Base-by-base conservation (phyloP, 108 stramenopile genomes). In the Asterionellopsis glacialis region DNA sequence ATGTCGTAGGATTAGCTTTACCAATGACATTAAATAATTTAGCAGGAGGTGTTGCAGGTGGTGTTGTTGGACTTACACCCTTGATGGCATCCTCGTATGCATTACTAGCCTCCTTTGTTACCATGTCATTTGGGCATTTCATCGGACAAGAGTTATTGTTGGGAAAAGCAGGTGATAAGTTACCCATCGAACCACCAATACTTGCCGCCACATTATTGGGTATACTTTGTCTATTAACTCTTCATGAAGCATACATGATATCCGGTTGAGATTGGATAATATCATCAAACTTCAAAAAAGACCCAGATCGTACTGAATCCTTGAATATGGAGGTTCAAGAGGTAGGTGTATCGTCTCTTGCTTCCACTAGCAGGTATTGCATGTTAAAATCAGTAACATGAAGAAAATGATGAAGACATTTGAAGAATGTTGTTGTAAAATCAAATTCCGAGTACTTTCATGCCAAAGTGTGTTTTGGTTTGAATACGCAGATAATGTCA, bases 11-110 rank as follows among this genome's bases (percentile, higher is more conserved):
- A 33, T 33, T 76, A 14, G 71, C 80, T 9, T 28, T 76, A 14
- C 80, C 80, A 18, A 81, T 81, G 80, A 81, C 75, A 22, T 61
- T 81, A 33, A 81, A 81, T 51, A 81, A 81, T 63, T 50, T 81
- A 12, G 75, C 72, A 13, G 80, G 80, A 9, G 80, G 80, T 13
- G 72, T 76, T 12, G 75, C 80, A 26, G 75, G 77, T 15, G 77
- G 77, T 47, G 72, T 60, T 21, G 44, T 45, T 12, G 77, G 77
- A 12, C 26, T 74, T 41, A 55, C 67, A 12, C 70, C 71, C 23
- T 18, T 41, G 27, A 28, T 66, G 41, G 51, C 72, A 11, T 61
- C 51, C 19, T 19, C 51, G 15, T 67, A 58, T 40, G 65, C 65
- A 11, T 41, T 73, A 11, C 12, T 73, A 18, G 72, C 72, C 6